phyloP scores from a whole-genome alignment of 2,329 filamentous ascomycete species.

The Zymoseptoria tritici region DNA sequence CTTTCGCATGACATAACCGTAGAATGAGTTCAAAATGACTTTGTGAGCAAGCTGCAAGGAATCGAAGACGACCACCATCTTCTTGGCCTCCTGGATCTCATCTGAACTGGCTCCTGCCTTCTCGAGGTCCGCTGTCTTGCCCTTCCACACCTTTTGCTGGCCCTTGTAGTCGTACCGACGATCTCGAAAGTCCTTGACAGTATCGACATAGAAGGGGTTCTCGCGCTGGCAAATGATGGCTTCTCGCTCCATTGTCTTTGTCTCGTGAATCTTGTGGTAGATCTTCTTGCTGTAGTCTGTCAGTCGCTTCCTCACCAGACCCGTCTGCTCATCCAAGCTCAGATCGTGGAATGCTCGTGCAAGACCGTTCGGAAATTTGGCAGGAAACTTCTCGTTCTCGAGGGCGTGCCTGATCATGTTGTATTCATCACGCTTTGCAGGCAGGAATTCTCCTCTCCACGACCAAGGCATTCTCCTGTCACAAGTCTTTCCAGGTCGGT shows the following conservation, averaged over 20 bases:
- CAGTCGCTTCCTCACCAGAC: conserved; percentile 73
- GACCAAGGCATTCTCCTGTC: conserved; percentile 92
- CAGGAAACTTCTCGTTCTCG: conserved; percentile 87
- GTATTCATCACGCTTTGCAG: conserved; percentile 94
- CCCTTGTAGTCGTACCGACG: conserved; percentile 98
- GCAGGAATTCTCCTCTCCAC: conserved; percentile 95
- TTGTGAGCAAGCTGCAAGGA: conserved; percentile 96
- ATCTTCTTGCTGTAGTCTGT: conserved; percentile 96
- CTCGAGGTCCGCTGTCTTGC: conserved; percentile 83
- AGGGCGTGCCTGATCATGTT: conserved; percentile 95
- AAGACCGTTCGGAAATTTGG: conserved; percentile 63
- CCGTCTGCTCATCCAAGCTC: conserved; percentile 71
- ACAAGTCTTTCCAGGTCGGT: conserved; percentile 92
- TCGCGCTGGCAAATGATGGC: conserved; percentile 97
- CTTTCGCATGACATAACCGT: conserved; percentile 98
- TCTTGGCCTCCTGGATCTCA: conserved; percentile 91
- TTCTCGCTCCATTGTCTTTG: conserved; percentile 83
- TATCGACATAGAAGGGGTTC: conserved; percentile 97
- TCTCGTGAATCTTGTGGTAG: conserved; percentile 97
- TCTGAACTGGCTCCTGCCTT: conserved; percentile 64
- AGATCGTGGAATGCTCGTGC: conserved; percentile 73
- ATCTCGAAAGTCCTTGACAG: conserved; percentile 91
- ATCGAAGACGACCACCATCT: conserved; percentile 96
- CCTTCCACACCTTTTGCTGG: conserved; percentile 96
- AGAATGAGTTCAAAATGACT: conserved; percentile 98